Conservation (phyloP, 768 basidiomycete genomes). For the Dentipellis fragilis region DNA sequence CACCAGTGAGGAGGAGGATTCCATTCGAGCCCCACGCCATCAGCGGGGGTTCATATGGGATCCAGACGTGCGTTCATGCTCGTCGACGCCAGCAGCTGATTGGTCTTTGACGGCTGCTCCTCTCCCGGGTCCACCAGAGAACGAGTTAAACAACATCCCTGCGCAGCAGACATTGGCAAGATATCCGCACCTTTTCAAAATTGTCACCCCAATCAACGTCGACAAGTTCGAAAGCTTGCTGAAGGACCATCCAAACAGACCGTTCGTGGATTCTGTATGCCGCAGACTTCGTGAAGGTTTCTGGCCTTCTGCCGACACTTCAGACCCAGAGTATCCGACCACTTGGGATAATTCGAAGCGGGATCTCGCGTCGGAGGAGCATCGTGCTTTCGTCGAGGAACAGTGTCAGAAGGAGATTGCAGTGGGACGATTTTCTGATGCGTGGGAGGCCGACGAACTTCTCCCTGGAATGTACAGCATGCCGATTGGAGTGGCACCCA, state of each 20-base stretch:
- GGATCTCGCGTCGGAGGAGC: not conserved
- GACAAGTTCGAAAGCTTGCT: conserved; percentile 21
- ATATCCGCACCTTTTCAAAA: conserved; percentile 24
- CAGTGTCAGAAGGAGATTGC: conserved; percentile 13
- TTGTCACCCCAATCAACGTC: conserved; percentile 28
- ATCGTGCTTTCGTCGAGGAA: not conserved
- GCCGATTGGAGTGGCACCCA: conserved; percentile 30
- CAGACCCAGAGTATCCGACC: conserved; percentile 12
- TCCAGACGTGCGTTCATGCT: not conserved
- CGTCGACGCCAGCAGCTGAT: not conserved
- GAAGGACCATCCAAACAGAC: conserved; percentile 25
- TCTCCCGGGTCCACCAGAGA: conserved; percentile 8
- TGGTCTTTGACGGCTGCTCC: not conserved
- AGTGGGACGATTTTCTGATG: conserved; percentile 11
- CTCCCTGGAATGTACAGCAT: conserved; percentile 34
- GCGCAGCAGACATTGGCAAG: conserved; percentile 16
- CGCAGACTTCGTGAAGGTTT: conserved; percentile 27
- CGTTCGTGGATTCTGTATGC: conserved; percentile 26
- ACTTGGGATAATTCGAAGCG: conserved; percentile 16
- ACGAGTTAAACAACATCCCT: conserved; percentile 6
- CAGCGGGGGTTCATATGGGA: not conserved
- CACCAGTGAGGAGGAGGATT: not conserved
- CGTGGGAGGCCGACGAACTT: conserved; percentile 23
- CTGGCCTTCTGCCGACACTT: conserved; percentile 32
- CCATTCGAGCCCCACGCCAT: not conserved